These are phyloP conservation scores for Ogataea neopini DNA, from an alignment of 805 yeast genomes.

Conservation along the genomic window DNA sequence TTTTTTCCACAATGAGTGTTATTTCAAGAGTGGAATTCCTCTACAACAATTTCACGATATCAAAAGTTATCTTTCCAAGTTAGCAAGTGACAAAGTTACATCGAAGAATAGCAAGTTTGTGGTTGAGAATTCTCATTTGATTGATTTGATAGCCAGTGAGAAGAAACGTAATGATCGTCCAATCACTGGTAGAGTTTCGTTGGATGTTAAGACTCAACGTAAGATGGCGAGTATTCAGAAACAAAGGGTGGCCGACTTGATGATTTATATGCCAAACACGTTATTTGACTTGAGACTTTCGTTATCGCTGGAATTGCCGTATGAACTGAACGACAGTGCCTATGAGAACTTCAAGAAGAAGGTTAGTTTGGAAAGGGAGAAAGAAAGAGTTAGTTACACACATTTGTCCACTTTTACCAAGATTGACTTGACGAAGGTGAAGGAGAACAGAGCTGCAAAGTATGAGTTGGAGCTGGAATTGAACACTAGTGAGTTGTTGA, in stretches of 20 bases:
- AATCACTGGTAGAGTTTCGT: constrained; percentile 61
- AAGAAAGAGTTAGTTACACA: constrained; percentile 70
- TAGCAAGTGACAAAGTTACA: constrained; percentile 39
- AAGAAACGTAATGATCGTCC: constrained; percentile 67
- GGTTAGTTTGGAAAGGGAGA: constrained; percentile 57
- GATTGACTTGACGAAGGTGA: constrained; percentile 70
- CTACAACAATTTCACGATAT: constrained; percentile 60
- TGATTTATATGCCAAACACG: constrained; percentile 73
- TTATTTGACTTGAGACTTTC: constrained; percentile 77
- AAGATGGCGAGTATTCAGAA: constrained; percentile 70
- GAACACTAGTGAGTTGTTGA: constrained; percentile 33
- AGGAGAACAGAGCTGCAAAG: constrained; percentile 31
- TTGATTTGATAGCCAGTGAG: constrained; percentile 64
- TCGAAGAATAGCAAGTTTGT: constrained; percentile 47
- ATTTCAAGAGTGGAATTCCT: constrained; percentile 67
- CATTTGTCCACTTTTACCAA: constrained; percentile 73
- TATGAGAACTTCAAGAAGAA: constrained; percentile 53
- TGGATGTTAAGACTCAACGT: constrained; percentile 68
- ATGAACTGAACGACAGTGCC: constrained; percentile 51
- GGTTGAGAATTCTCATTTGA: constrained; percentile 58
- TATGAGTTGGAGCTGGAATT: constrained; percentile 39
- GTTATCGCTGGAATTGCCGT: constrained; percentile 75
- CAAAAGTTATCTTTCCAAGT: constrained; percentile 52
- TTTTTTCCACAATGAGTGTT: constrained; percentile 55
- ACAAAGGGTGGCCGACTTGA: constrained; percentile 69